These are phyloP conservation scores for Gentiana straminea DNA, from an alignment of 257 asterid genomes.

Conservation along the genomic window DNA sequence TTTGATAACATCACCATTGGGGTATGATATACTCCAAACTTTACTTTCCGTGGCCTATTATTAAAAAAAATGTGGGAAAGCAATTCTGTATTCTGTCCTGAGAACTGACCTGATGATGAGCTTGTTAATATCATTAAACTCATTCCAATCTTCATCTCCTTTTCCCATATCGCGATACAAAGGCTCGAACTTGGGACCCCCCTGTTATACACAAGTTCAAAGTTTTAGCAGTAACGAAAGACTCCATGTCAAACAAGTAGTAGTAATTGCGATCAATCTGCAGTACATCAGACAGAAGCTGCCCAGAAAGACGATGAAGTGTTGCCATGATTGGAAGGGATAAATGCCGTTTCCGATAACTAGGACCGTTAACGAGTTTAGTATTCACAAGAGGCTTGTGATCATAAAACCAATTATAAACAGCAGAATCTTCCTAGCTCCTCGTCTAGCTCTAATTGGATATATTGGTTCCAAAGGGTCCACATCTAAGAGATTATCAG, in stretches of 20 bases:
- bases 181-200: slow-evolving; percentile 99
- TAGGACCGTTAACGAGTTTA: slow-evolving; percentile 93
- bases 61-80: slow-evolving; percentile 90
- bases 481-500: slow-evolving; percentile 91
- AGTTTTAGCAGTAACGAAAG: slow-evolving; percentile 94
- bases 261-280: slow-evolving; percentile 84
- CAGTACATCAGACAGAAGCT: slow-evolving; percentile 64
- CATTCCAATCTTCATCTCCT: slow-evolving; percentile 99
- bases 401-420: slow-evolving; percentile 94
- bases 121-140: slow-evolving; percentile 92
- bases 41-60: slow-evolving; percentile 92
- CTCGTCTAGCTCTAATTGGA: slow-evolving; percentile 91
- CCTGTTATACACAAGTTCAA: slow-evolving; percentile 98
- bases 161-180: slow-evolving; percentile 98
- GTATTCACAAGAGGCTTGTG: slow-evolving; percentile 96
- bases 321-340: slow-evolving; percentile 99
- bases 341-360: slow-evolving; percentile 96
- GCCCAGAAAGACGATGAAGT: slow-evolving; percentile 95
- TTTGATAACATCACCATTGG: slow-evolving; percentile 96
- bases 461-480: slow-evolving; percentile 98
- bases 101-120: slow-evolving; percentile 94
- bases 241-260: slow-evolving; percentile 96
- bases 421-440: slow-evolving; percentile 97
- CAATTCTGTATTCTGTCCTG: slow-evolving; percentile 96
- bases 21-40: slow-evolving; percentile 80